Base-by-base conservation (phyloP, 805 yeast genomes). In the Kuraishia piskuri region DNA sequence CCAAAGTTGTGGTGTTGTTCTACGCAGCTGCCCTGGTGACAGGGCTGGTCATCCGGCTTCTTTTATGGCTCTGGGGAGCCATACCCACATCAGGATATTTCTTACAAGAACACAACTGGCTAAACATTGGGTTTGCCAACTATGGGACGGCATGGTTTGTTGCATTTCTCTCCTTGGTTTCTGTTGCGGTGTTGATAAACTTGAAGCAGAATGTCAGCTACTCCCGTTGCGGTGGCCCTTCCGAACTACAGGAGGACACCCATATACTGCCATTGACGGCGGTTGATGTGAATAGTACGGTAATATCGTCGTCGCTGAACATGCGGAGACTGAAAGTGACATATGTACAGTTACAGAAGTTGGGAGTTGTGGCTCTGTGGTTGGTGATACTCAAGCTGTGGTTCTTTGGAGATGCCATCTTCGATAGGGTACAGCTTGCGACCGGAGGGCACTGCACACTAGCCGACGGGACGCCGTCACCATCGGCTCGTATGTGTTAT, bases 381-480 rank as follows among this genome's bases (percentile, higher is more conserved):
- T 10, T 68, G 1, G 51, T 49, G 1, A 6, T 58, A 0, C 40
- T 65, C 25, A 60, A 63, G 7, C 60, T 65, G n/a, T 67, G 71
- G 72, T 66, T 61, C 50, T 66, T 67, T 52, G 71, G 71, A 1
- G 63, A 67, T 46, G 64, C 72, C 2, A 20, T 68, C 2, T 68
- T 58, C 54, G 70, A 67, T 46, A 53, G 68, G 46, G 55, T 73
- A 1, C 66, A 69, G 51, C 56, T 64, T n/a, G 21, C 54, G 1
- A 65, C 74, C 0, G 77, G 78, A 0, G 79, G 78, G 1, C 61
- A 63, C 40, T 75, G 79, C 55, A 60, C 46, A 48, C 59, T 55
- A 9, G 57, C 26, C n/a, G 50, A 14, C 46, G 60, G 24, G 52
- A 48, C 40, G 55, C 62, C 55, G 61, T 14, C 21, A 17, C 58